A percentile compares a stretch with the other conserved stretches of the same genome.
Conservation (phyloP, 176 grass and related monocot species). For the Oryza officinalis region DNA sequence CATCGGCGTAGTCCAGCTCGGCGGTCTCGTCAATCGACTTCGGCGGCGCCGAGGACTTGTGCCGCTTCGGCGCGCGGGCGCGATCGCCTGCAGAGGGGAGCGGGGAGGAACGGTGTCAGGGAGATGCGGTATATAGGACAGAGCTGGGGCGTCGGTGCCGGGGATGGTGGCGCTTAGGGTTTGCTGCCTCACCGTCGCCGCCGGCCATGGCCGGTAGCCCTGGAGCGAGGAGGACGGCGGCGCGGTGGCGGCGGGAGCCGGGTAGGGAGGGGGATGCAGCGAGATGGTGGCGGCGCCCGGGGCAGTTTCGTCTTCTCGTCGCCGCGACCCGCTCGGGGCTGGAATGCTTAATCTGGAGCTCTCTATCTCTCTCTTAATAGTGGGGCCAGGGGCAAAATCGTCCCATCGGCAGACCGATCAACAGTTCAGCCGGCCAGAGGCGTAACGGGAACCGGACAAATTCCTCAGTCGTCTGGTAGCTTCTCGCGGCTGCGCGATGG, state of each 20-base stretch:
- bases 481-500: slow-evolving; percentile 37
- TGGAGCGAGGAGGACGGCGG: slow-evolving; percentile 3
- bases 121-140: neutral
- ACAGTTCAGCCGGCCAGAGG: too few relatives aligned
- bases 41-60: slow-evolving; percentile 57
- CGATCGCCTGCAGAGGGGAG: slow-evolving; percentile 57
- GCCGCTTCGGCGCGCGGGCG: slow-evolving; percentile 59
- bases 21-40: slow-evolving; percentile 67
- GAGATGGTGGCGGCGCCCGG: too few relatives aligned
- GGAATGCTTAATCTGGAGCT: too few relatives aligned
- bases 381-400: too few relatives aligned
- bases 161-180: neutral
- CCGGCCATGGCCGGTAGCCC: slow-evolving; percentile 46
- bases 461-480: neutral
- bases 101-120: slow-evolving; percentile 10
- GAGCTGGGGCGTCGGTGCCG: neutral
- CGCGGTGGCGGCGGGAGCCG: neutral
- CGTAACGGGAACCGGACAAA: neutral
- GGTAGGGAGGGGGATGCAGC: too few relatives aligned
- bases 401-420: too few relatives aligned
- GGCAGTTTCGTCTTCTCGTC: too few relatives aligned
- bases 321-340: too few relatives aligned
- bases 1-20: slow-evolving; percentile 71
- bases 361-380: too few relatives aligned
- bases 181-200: slow-evolving; percentile 51